Base-by-base conservation (phyloP, 1,284 basidiomycete species). In the Leccinum fallax region DNA sequence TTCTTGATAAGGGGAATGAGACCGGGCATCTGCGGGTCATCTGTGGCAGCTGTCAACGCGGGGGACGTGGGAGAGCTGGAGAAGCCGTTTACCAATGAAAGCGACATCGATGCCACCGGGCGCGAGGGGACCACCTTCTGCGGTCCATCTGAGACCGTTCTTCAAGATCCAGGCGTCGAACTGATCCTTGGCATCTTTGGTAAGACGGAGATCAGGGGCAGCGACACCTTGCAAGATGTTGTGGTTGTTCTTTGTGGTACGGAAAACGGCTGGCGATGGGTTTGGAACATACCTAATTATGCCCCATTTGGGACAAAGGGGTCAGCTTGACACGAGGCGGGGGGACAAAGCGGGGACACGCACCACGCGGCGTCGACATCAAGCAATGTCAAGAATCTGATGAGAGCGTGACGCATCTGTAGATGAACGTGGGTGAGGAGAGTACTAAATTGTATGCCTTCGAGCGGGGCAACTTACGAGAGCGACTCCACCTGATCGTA, bases 211-310 rank as follows among this genome's bases (percentile, higher is more conserved):
- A 63, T 84, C 85, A 15, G 89, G 86, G 15, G 86, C 77, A 3
- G 92, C 89, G 51, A 95, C 93, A 62, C 93, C 93, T 84, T 93
- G 91, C 19, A 93, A 79, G 74, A 92, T 92, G 77, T 93, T 93
- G 84, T 93, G 91, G 80, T 94, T 94, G 88, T 93, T 92, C 83
- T 94, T 94, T 64, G 93, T 95, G 63, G 90, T 94, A 66, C 93
- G 85, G 84, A 95, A 95, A 40, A 95, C 91, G 65, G 84, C 85
- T 5, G 93, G 93, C 40, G 88, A 89, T 62, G 93, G 85, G 81
- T 94, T 93, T 56, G 92, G 93, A 19, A 93, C 90, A 78, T 92
- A 93, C 90, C 90, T 92, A 67, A 52, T 40, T 89, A 68, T 52
- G 51, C 7, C 5, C 48, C 32, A 49, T 56, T 21, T n/a, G 4